Base-by-base conservation (phyloP, 768 basidiomycete species). In the Daedalea quercina region DNA sequence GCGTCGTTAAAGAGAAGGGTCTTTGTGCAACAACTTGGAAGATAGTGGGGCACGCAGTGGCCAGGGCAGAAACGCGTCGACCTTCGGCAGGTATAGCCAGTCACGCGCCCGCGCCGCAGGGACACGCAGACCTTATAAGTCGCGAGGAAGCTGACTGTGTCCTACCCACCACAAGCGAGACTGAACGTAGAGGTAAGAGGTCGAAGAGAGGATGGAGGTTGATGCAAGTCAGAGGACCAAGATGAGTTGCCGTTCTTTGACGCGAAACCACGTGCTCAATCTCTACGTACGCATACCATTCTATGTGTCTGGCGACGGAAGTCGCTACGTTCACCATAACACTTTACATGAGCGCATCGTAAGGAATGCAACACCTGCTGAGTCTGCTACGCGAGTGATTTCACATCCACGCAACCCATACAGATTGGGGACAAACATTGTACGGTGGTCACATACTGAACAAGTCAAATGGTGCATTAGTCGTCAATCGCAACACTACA, bases 21-120 rank as follows among this genome's bases (percentile, higher is more conserved):
- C 7, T 40, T 60, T 53, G 56, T 54, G 51, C 44, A n/a, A 44
- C 35, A 49, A 40, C 48, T 24, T 22, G n/a, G 9, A 44, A 26
- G 9, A 7, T 4, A 26, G 24, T 42, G n/a, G 12, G 34, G 41
- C 49, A 50, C 49, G 50, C 50, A 41, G 17, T 26, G n/a, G 40
- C 24, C 28, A 33, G 11, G 24, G 41, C 50, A 49, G 19, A 49
- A 41, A 42, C 50, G 50, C 48, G 48, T 49, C 48, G 34, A 37
- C 48, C 20, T 22, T 49, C 48, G 48, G 48, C 48, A 49, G 48
- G 34, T 37, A 40, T 40, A 40, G 37, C 15, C 37, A 40, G 37
- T 19, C 37, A 31, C 19, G 37, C 13, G 19, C 37, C 13, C 37
- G 37, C 34, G 37, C 37, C 37, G 37, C 37, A 40, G 19, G 9